phyloP scores from a whole-genome alignment of 768 basidiomycete species.

The Amyloporia xantha region DNA sequence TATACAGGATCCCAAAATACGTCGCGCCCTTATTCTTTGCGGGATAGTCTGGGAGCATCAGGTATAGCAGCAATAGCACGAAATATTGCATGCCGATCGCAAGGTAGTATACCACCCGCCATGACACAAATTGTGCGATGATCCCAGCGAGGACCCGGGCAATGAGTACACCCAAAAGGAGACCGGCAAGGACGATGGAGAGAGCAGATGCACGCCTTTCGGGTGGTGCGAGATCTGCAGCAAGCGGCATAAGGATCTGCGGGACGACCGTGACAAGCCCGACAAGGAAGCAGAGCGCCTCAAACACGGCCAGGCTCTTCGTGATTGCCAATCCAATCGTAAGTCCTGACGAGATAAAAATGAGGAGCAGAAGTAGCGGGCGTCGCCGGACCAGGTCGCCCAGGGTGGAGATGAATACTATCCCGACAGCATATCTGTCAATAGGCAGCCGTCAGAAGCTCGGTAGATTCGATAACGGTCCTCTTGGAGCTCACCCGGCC shows the following conservation, averaged over 20 bases:
- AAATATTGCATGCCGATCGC: conserved; percentile 62
- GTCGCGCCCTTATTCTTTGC: conserved; percentile 60
- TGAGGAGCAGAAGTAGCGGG: conserved; percentile 56
- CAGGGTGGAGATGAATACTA: conserved; percentile 66
- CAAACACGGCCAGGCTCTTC: conserved; percentile 49
- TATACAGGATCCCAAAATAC: conserved; percentile 63
- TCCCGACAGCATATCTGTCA: conserved; percentile 23
- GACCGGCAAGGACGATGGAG: conserved; percentile 58
- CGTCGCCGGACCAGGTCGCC: conserved; percentile 80
- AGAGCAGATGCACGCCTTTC: conserved; percentile 68
- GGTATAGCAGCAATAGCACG: conserved; percentile 53
- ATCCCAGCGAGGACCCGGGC: conserved; percentile 73
- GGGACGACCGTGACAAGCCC: conserved; percentile 68
- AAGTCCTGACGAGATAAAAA: conserved; percentile 46
- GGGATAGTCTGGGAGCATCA: conserved; percentile 78
- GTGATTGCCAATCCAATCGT: conserved; percentile 71
- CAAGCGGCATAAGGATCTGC: conserved; percentile 68
- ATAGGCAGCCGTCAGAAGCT: no score
- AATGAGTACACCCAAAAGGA: conserved; percentile 66
- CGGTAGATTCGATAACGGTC: no score
- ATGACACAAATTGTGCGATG: conserved; percentile 64
- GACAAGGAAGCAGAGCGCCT: conserved; percentile 62
- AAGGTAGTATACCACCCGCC: conserved; percentile 74
- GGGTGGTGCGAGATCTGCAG: conserved; percentile 77
- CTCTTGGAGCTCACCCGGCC: conserved; percentile 59